Percentiles rank a stretch among this genome's conserved stretches.
phyloP scores from a whole-genome alignment of 352 stramenopile species.

The Globisporangium mamillatum region DNA sequence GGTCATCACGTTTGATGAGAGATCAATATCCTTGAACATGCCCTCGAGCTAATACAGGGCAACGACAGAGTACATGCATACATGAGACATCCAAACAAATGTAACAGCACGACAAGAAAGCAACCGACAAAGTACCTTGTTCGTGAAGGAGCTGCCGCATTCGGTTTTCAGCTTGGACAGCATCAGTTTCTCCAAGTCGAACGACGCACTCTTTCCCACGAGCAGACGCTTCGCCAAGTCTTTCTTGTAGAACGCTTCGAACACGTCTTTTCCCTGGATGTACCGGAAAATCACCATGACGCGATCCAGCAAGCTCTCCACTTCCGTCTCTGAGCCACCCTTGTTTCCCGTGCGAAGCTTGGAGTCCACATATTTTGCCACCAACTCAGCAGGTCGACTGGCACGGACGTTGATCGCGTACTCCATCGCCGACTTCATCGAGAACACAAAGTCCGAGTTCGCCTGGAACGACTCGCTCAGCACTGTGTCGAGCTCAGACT shows the following conservation, averaged over 20 bases:
- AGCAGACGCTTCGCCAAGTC: conserved; percentile 97
- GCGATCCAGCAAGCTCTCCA: conserved; percentile 86
- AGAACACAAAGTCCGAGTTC: conserved; percentile 75
- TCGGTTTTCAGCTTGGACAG: conserved; percentile 98
- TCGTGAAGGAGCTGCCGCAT: conserved; percentile 96
- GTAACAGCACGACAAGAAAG: neutral
- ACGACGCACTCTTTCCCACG: conserved; percentile 85
- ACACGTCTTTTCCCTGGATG: conserved; percentile 97
- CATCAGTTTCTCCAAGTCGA: conserved; percentile 96
- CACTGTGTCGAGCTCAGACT: conserved; percentile 78
- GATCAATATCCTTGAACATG: conserved; percentile 99
- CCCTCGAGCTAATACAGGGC: conserved; percentile 90
- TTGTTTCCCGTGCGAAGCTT: conserved; percentile 88
- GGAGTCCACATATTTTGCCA: conserved; percentile 91
- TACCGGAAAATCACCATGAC: conserved; percentile 96
- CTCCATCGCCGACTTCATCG: conserved; percentile 88
- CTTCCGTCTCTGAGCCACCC: conserved; percentile 79
- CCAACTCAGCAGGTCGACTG: conserved; percentile 84
- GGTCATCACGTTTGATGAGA: conserved; percentile 94
- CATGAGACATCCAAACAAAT: neutral
- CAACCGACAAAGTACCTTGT: conserved; percentile 70
- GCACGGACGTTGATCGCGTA: conserved; percentile 85
- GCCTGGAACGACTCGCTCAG: conserved; percentile 68
- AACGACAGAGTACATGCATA: neutral
- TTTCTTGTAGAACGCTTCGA: conserved; percentile 99